Conservation (phyloP, 2,329 filamentous ascomycete genomes). For the Calonectria hawksworthii region DNA sequence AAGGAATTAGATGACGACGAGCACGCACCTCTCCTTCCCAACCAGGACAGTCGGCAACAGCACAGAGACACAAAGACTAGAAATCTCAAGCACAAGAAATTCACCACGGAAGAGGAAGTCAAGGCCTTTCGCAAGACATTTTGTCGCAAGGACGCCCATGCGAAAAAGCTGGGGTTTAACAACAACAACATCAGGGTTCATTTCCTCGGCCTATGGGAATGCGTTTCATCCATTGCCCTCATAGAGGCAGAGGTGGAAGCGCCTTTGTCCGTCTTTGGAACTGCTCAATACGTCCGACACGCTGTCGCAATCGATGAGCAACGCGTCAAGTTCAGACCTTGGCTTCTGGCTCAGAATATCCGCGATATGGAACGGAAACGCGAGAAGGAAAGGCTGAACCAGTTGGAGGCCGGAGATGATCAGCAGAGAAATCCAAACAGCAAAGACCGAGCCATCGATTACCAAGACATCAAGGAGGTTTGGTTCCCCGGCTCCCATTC, state of each 20-base stretch:
- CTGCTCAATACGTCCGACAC: conserved; percentile 63
- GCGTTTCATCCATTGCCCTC: conserved; percentile 64
- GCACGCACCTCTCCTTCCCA: background rate
- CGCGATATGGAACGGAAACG: conserved; percentile 23
- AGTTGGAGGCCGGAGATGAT: background rate
- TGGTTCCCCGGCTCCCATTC: conserved; percentile 69
- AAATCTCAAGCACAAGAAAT: conserved; percentile 33
- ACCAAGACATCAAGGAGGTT: conserved; percentile 57
- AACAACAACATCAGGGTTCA: conserved; percentile 61
- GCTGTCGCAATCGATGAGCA: conserved; percentile 68
- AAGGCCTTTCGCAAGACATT: conserved; percentile 63
- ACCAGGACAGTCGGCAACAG: background rate
- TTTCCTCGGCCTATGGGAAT: conserved; percentile 70
- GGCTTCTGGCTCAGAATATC: conserved; percentile 60
- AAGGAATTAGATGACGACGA: background rate
- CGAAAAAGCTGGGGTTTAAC: conserved; percentile 16
- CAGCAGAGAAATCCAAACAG: conserved; percentile 49
- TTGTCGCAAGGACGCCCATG: conserved; percentile 54
- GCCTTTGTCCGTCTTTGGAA: conserved; percentile 55
- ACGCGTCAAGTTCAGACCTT: conserved; percentile 68
- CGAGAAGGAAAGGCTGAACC: background rate
- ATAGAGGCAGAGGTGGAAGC: conserved; percentile 54
- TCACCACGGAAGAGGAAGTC: conserved; percentile 50
- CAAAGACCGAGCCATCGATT: background rate
- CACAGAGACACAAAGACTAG: background rate